Evolutionary conservation across 257 asterid species (phyloP), one percentile per base, ranked within the genome.

Genomic region (Voacanga thouarsii): DNA sequence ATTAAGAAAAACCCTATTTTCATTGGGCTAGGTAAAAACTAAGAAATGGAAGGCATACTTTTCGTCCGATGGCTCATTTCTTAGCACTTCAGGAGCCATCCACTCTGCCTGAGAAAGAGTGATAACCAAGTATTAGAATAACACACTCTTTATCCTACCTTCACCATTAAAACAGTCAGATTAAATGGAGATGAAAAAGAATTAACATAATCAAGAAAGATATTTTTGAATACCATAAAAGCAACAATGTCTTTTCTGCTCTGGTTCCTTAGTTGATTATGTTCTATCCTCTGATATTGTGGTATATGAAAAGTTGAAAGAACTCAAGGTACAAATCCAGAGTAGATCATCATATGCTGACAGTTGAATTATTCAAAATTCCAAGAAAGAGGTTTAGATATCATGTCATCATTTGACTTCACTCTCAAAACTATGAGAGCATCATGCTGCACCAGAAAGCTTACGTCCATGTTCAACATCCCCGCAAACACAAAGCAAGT

Each of bases 31-130:
- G 15, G 33, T 59, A 43, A 59, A 1, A 15, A n/a, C 16, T 68
- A 33, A 61, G 19, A 68, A 59, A 51, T 76, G 50, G 57, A 71
- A 26, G 71, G 72, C 94, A 65, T 92, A 96, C 99, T 96, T 96
- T 81, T 96, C 99, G 47, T 96, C 89, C 30, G 98, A 96, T 74
- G 97, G 99, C 81, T 96, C 99, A 67, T 96, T 96, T 89, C 99
- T 85, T 84, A 96, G 89, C 79, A 96, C 99, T 90, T 96, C 99
- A 24, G 99, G 99, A 69, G 99, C 99, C 99, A 96, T 96, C 99
- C 99, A 96, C 87, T 96, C 99, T 60, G 99, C 99, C 99, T 96
- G 92, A 82, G 79, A 71, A 84, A 80, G 71, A 67, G 76, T 28
- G 83, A 82, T 61, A 84, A 71, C 63, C 78, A 82, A 81, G 72